These are phyloP conservation scores for Podospora australis DNA, from an alignment of 495 filamentous ascomycete species.

Conservation along the genomic window DNA sequence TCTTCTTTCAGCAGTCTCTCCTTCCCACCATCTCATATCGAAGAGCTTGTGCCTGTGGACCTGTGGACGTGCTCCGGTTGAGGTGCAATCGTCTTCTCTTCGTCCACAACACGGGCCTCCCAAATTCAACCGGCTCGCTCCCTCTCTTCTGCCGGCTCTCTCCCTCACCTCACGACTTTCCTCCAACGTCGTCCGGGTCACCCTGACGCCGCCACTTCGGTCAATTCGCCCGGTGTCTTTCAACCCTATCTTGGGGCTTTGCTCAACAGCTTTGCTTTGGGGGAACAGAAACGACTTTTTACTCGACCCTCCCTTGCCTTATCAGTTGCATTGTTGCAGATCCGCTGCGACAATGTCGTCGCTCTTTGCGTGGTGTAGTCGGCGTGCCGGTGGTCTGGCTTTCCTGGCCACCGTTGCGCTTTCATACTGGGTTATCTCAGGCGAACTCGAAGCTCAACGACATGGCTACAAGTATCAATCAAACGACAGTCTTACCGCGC, in stretches of 20 bases:
- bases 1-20: constrained; percentile 17
- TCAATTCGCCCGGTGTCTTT: constrained; percentile 11
- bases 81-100: constrained; percentile 17
- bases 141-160: neutral
- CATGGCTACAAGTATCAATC: constrained; percentile 42
- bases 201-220: neutral
- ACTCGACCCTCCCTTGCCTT: no score
- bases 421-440: constrained; percentile 42
- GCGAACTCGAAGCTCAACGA: constrained; percentile 33
- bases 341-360: constrained; percentile 34
- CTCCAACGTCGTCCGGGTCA: neutral
- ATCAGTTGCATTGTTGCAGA: no score
- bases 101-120: constrained; percentile 13
- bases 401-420: constrained; percentile 39
- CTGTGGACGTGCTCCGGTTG: constrained; percentile 20
- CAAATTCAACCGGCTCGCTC: neutral
- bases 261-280: neutral
- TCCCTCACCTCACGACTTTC: neutral
- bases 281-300: no score
- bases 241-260: constrained; percentile 1
- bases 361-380: constrained; percentile 43
- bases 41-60: constrained; percentile 22
- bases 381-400: constrained; percentile 42
- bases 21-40: constrained; percentile 14
- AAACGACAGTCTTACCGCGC: constrained; percentile 37